These are phyloP conservation scores for Pyrenochaeta sp. DNA, from an alignment of 2,329 filamentous ascomycete species.

Conservation along the genomic window DNA sequence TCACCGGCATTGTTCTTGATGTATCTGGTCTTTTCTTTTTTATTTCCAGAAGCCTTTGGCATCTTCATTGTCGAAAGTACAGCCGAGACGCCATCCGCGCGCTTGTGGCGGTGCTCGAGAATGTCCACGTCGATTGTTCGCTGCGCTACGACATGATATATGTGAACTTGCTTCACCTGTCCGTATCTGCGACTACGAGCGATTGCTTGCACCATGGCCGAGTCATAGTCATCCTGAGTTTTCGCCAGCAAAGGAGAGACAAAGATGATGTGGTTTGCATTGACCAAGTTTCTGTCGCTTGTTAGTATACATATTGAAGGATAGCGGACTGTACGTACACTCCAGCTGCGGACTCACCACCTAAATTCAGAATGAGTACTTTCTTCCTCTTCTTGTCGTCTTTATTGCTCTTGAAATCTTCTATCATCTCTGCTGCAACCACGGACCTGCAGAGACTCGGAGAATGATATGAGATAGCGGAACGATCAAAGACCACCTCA, in stretches of 20 bases:
- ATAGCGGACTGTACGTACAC: conserved; percentile 55
- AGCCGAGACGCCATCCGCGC: conserved; percentile 28
- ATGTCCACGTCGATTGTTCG: conserved; percentile 66
- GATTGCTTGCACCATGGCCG: conserved; percentile 69
- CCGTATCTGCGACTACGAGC: conserved; percentile 67
- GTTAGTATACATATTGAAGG: not conserved
- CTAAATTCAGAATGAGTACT: conserved; percentile 66
- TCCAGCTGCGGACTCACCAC: conserved; percentile 66
- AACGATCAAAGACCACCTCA: conserved; percentile 22
- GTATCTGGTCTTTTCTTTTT: conserved; percentile 30
- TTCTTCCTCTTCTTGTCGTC: conserved; percentile 45
- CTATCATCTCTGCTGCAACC: conserved; percentile 25
- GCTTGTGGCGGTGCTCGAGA: conserved; percentile 54
- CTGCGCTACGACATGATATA: conserved; percentile 82
- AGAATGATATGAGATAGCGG: conserved; percentile 26
- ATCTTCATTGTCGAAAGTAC: conserved; percentile 5
- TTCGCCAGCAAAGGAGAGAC: conserved; percentile 62
- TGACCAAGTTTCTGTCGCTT: conserved; percentile 64
- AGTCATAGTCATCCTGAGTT: conserved; percentile 63
- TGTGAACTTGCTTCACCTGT: conserved; percentile 64
- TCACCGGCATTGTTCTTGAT: conserved; percentile 21
- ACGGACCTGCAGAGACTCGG: conserved; percentile 15
- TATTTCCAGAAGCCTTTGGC: conserved; percentile 11
- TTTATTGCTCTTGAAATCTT: conserved; percentile 39
- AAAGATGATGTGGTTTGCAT: conserved; percentile 72